Evolutionary conservation across 2,329 filamentous ascomycete species (phyloP).

Genomic region (Thermothelomyces thermophilus): DNA sequence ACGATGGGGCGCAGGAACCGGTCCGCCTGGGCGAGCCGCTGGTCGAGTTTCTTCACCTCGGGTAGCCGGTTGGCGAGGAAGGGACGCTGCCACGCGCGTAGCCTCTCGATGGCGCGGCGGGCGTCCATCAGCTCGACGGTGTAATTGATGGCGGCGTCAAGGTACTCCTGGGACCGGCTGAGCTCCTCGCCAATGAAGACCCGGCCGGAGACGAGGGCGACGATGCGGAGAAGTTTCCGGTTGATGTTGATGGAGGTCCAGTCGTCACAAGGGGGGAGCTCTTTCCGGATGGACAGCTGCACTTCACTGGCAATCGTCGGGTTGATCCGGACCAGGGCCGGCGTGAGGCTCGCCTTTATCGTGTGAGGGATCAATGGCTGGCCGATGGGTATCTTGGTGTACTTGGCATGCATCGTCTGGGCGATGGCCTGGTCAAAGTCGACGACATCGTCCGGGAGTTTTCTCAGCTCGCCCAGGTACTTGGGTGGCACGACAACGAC

Average conservation of each 20-base stretch:
- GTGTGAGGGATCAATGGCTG: constrained; percentile 26
- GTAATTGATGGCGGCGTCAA: constrained; percentile 43
- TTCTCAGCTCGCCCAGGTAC: constrained; percentile 30
- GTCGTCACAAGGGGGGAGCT: constrained; percentile 32
- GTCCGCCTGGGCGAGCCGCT: constrained; percentile 30
- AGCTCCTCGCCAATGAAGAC: constrained; percentile 43
- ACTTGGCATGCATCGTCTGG: constrained; percentile 30
- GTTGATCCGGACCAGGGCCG: constrained; percentile 33
- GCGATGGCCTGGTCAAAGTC: constrained; percentile 27
- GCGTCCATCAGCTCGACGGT: constrained; percentile 38
- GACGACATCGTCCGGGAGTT: constrained; percentile 29
- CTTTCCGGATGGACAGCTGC: constrained; percentile 28
- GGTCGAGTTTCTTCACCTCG: constrained; percentile 30
- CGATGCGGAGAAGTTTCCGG: constrained; percentile 37
- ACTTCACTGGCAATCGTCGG: constrained; percentile 35
- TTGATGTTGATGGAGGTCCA: constrained; percentile 39
- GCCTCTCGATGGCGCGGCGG: constrained; percentile 25
- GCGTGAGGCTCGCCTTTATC: constrained; percentile 31
- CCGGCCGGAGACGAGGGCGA: constrained; percentile 40
- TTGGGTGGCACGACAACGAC: constrained; percentile 29
- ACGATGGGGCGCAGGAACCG: constrained; percentile 34
- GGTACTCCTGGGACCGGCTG: constrained; percentile 38
- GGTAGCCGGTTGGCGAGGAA: constrained; percentile 30
- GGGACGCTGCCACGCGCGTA: constrained; percentile 31
- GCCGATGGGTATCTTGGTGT: constrained; percentile 29